These are phyloP conservation scores for Diaporthe nobilis DNA, from an alignment of 2,329 filamentous ascomycete genomes.

Conservation along the genomic window DNA sequence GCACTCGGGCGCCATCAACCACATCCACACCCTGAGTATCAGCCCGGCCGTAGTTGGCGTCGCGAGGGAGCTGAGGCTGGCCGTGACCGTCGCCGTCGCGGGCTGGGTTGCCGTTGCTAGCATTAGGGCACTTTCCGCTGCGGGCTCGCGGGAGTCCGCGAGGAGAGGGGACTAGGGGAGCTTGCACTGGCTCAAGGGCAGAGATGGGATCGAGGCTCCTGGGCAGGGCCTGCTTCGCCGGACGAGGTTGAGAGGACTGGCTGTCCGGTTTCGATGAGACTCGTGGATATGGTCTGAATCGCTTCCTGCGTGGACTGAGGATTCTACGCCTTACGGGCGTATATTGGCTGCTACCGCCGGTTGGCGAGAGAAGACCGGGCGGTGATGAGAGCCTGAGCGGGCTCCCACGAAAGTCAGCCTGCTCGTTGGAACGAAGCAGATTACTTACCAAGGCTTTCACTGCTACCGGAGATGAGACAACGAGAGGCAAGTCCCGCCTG, in stretches of 20 bases:
- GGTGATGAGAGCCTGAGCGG: not conserved
- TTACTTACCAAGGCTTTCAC: not conserved
- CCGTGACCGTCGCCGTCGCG: conserved; percentile 31
- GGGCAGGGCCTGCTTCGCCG: not conserved
- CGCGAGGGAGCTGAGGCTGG: conserved; percentile 47
- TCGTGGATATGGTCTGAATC: not conserved
- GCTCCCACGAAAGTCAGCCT: not conserved
- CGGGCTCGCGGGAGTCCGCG: not conserved
- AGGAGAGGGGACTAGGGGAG: not conserved
- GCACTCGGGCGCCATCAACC: conserved; percentile 53
- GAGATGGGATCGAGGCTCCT: not conserved
- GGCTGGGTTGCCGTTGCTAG: conserved; percentile 52
- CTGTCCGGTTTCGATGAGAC: not conserved
- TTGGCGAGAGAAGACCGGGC: not conserved
- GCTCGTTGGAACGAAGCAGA: not conserved
- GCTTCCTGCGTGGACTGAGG: too few relatives aligned
- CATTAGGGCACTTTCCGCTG: conserved; percentile 44
- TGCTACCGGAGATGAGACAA: not conserved
- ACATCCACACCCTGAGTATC: conserved; percentile 51
- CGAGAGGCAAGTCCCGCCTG: not conserved
- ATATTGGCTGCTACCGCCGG: not conserved
- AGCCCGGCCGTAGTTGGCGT: conserved; percentile 47
- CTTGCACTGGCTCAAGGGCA: not conserved
- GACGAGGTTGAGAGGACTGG: not conserved
- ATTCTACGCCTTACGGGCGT: not conserved